Evolutionary conservation across 352 stramenopile genomes (phyloP).

Genomic region (Phytophthora parvispora): DNA sequence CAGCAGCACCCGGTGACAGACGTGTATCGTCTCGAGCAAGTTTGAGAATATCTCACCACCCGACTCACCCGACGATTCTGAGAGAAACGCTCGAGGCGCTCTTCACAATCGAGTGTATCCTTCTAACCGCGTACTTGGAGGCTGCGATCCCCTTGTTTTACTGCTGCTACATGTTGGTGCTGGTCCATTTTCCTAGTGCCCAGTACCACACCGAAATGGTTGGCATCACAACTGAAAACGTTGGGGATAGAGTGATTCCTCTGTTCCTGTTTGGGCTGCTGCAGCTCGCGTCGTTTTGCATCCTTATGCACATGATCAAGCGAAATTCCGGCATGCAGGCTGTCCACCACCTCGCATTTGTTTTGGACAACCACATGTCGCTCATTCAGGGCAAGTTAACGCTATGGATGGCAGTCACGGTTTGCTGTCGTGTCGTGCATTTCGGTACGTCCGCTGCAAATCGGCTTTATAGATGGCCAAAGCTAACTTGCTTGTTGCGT

Average conservation of each 20-base stretch:
- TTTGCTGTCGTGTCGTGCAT: conserved; percentile 11
- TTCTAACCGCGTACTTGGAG: conserved; percentile 45
- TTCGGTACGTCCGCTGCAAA: neutral
- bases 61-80: neutral
- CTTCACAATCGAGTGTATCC: conserved; percentile 40
- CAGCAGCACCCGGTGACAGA: neutral
- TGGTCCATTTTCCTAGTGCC: conserved; percentile 27
- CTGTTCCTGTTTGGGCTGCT: conserved; percentile 20
- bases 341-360: conserved; percentile 37
- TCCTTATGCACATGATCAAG: conserved; percentile 20
- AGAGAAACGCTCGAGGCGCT: conserved; percentile 7
- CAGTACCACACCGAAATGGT: conserved; percentile 10
- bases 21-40: neutral
- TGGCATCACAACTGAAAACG: neutral
- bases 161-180: conserved; percentile 6
- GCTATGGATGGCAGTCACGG: conserved; percentile 26
- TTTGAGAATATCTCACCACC: neutral
- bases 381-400: conserved; percentile 34
- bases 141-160: conserved; percentile 39
- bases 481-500: neutral
- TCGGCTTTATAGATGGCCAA: neutral
- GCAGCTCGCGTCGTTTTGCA: conserved; percentile 22
- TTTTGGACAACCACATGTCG: conserved; percentile 28
- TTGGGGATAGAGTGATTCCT: neutral
- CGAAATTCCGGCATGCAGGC: conserved; percentile 8